A percentile compares a stretch with the other conserved stretches of the same genome.
Conservation (phyloP, 345 rosid genomes). For the Litchi chinensis region DNA sequence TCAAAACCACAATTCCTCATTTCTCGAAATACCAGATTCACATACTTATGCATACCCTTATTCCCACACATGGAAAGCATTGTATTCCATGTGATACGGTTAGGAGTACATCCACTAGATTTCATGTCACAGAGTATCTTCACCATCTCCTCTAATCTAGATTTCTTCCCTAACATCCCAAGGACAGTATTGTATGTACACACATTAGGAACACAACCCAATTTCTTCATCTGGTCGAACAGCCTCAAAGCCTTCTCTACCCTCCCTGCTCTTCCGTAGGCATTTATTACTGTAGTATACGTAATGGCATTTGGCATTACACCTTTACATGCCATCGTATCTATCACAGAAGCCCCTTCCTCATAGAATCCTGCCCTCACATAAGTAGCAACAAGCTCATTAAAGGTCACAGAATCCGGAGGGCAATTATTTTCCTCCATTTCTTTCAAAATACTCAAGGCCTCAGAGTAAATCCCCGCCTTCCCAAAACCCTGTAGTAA, state of each 20-base stretch:
- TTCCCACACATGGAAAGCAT: slow-evolving; percentile 82
- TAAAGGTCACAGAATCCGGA: slow-evolving; percentile 75
- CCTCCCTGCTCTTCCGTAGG: slow-evolving; percentile 79
- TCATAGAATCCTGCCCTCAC: slow-evolving; percentile 80
- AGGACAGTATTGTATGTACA: slow-evolving; percentile 78
- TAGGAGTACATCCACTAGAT: slow-evolving; percentile 74
- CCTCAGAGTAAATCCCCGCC: slow-evolving; percentile 76
- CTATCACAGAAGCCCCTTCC: slow-evolving; percentile 79
- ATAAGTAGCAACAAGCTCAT: slow-evolving; percentile 84
- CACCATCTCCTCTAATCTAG: slow-evolving; percentile 69
- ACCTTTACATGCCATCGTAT: slow-evolving; percentile 61
- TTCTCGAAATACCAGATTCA: slow-evolving; percentile 69
- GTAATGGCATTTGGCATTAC: slow-evolving; percentile 81
- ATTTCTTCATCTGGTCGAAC: slow-evolving; percentile 66
- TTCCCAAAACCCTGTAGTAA: slow-evolving; percentile 79
- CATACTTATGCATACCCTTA: slow-evolving; percentile 64
- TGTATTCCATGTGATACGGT: slow-evolving; percentile 91
- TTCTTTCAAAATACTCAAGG: slow-evolving; percentile 70
- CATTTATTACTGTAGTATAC: slow-evolving; percentile 80
- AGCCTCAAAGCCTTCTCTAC: slow-evolving; percentile 69
- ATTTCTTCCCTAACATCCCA: slow-evolving; percentile 79
- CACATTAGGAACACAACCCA: slow-evolving; percentile 85
- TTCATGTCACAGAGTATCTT: slow-evolving; percentile 77
- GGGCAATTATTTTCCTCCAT: slow-evolving; percentile 82
- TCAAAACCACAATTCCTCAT: slow-evolving; percentile 90